Base-by-base conservation (phyloP, 2,329 filamentous ascomycete genomes). In the Colletotrichum tabaci region DNA sequence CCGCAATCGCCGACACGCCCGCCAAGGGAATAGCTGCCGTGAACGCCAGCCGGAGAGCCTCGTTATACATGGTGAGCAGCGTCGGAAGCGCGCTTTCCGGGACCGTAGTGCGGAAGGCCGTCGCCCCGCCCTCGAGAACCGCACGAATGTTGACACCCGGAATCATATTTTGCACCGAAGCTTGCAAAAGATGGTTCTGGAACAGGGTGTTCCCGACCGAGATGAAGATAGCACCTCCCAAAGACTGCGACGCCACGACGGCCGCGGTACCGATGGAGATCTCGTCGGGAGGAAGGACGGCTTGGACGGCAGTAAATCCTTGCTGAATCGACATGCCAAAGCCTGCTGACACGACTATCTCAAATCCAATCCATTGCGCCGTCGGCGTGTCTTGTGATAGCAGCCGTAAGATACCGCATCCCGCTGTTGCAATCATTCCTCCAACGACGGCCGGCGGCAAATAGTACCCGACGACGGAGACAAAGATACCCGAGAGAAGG, bases 31-130 rank as follows among this genome's bases (percentile, higher is more conserved):
- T 62, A 3, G 70, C 70, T 40, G 46, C 67, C 9, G 70, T 90
- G 35, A 89, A 84, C 4, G 85, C 84, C 8, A 90, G 88, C 75
- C 90, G 90, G 75, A 91, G 89, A 0, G 87, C 88, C 62, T 87
- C 80, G 69, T 87, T 91, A 80, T 93, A 93, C 0, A 88, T 88
- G 0, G 76, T 62, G 18, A 91, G 80, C 52, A 93, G 87, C 0
- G 83, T 84, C 0, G 80, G 76, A 0, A 92, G 76, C 73, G 83
- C 82, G 15, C 87, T 77, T 0, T 79, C 66, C 0, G 85, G 76
- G 66, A 93, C 88, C 1, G 80, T 80, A 5, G 56, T 26, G 69
- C 87, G 84, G 44, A 93, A 80, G 68, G 87, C 83, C 0, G 89
- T 90, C 1, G 84, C 84, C 13, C 85, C 85, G 0, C 81, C 81